Percentiles rank a stretch among this genome's conserved stretches.
These are phyloP conservation scores for Fragilariopsis cylindrus DNA, from an alignment of 108 stramenopile genomes.

Conservation along the genomic window DNA sequence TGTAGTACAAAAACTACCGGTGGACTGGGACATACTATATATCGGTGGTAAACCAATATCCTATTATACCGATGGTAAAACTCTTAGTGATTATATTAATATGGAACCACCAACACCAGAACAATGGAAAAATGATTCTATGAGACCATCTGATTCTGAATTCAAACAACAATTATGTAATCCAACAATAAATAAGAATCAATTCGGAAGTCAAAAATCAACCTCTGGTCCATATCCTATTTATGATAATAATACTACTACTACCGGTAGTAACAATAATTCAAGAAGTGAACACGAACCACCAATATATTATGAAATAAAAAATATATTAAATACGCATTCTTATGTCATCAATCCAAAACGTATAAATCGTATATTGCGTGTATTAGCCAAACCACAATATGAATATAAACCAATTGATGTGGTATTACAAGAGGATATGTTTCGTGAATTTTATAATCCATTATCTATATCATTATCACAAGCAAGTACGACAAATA, in stretches of 20 bases:
- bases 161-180: constrained; percentile 6
- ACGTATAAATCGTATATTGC: constrained; percentile 1
- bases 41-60: constrained; percentile 28
- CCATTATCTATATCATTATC: too few species aligned
- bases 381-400: background rate
- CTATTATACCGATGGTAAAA: constrained; percentile 10
- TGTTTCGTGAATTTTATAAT: constrained; percentile 1
- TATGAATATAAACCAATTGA: background rate
- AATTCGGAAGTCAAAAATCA: background rate
- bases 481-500: too few species aligned
- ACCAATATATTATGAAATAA: constrained; percentile 16
- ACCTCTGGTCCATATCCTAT: constrained; percentile 16
- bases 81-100: background rate
- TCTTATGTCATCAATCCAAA: constrained; percentile 25
- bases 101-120: background rate
- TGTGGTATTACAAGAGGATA: background rate
- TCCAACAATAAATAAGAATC: too few species aligned
- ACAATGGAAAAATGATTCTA: background rate
- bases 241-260: background rate
- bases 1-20: background rate
- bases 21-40: constrained; percentile 20
- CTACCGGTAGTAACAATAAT: background rate
- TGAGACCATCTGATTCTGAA: background rate
- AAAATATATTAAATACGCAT: constrained; percentile 19
- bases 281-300: background rate